Evolutionary conservation across 768 basidiomycete species (phyloP).

Genomic region (Chalciporus pseudorubinellus): DNA sequence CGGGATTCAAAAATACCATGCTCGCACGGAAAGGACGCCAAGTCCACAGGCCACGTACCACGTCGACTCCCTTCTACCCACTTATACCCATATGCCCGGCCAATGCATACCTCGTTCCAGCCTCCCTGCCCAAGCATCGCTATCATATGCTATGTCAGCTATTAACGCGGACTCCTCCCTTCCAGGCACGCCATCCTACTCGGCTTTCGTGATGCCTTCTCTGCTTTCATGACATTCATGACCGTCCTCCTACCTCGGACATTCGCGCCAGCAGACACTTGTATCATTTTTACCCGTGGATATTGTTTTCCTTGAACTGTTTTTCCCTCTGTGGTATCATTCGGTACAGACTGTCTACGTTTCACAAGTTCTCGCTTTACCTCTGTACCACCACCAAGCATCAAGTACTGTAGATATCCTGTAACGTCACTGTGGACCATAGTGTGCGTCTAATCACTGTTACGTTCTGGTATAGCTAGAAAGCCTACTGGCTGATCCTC

Average conservation of each 20-base stretch:
- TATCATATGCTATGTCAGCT: conserved; percentile 44
- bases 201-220: conserved; percentile 33
- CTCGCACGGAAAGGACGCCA: conserved; percentile 29
- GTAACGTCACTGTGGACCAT: conserved; percentile 28
- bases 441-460: conserved; percentile 27
- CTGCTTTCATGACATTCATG: conserved; percentile 33
- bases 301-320: conserved; percentile 30
- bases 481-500: conserved; percentile 62
- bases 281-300: conserved; percentile 24
- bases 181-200: conserved; percentile 24
- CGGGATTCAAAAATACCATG: conserved; percentile 44
- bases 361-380: conserved; percentile 17
- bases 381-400: conserved; percentile 22
- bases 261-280: conserved; percentile 23
- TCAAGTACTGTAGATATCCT: conserved; percentile 34
- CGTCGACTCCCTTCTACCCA: conserved; percentile 29
- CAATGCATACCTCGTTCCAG: conserved; percentile 37
- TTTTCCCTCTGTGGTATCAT: conserved; percentile 14
- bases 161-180: conserved; percentile 27
- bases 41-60: conserved; percentile 29
- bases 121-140: conserved; percentile 36
- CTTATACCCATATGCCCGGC: conserved; percentile 30
- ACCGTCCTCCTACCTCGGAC: conserved; percentile 20
- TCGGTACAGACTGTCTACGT: conserved; percentile 14
- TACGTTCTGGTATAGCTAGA: conserved; percentile 43